Percentiles rank a stretch among this genome's conserved stretches.
Conservation (phyloP, 2,329 filamentous ascomycete species). For the Neonectria sp. region DNA sequence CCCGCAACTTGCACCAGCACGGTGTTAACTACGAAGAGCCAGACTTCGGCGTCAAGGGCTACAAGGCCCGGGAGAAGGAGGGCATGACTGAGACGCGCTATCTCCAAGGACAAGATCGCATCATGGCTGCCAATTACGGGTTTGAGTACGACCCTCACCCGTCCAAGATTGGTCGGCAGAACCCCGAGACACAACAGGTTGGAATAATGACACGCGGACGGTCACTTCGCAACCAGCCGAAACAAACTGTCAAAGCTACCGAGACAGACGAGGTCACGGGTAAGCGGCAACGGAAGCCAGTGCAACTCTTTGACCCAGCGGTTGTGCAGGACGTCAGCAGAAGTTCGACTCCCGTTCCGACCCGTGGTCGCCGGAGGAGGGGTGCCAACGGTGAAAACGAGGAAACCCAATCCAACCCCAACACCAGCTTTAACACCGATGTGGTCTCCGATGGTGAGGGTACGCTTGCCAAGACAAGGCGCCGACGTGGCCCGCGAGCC, state of each 20-base stretch:
- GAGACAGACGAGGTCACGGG: slow-evolving; percentile 67
- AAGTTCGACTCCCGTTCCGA: slow-evolving; percentile 63
- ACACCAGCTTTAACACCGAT: slow-evolving; percentile 54
- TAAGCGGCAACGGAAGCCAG: slow-evolving; percentile 69
- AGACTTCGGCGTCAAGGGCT: slow-evolving; percentile 70
- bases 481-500: slow-evolving; percentile 49
- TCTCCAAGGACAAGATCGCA: slow-evolving; percentile 68
- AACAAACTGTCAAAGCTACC: slow-evolving; percentile 71
- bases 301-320: slow-evolving; percentile 66
- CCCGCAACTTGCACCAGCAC: slow-evolving; percentile 58
- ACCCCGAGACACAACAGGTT: slow-evolving; percentile 67
- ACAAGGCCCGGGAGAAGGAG: slow-evolving; percentile 63
- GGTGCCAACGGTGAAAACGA: slow-evolving; percentile 50
- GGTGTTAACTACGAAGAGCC: slow-evolving; percentile 63
- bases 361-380: slow-evolving; percentile 52
- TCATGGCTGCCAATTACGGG: slow-evolving; percentile 72
- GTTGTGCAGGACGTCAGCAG: slow-evolving; percentile 67
- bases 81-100: slow-evolving; percentile 61
- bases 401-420: slow-evolving; percentile 43
- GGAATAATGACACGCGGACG: slow-evolving; percentile 67
- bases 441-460: slow-evolving; percentile 51
- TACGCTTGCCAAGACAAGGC: slow-evolving; percentile 47
- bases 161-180: slow-evolving; percentile 71
- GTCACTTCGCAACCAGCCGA: slow-evolving; percentile 70
- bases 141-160: slow-evolving; percentile 74